Base-by-base conservation (phyloP, 2,329 filamentous ascomycete species). In the Fusarium newnesense region DNA sequence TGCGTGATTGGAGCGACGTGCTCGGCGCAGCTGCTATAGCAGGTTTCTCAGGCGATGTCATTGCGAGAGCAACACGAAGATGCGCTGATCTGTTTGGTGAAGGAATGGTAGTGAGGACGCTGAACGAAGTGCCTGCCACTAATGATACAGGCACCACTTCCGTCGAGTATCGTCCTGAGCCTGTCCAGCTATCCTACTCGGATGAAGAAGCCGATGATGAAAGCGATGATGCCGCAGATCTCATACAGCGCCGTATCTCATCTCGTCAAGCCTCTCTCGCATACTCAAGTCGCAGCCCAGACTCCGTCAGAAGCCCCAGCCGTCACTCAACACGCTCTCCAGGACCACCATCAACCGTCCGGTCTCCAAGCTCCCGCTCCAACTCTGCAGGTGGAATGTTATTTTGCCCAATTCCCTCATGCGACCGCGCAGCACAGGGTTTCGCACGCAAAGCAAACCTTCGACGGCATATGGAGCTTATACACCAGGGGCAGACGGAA, bases 1-100 rank as follows among this genome's bases (percentile, higher is more conserved):
- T 90, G 18, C 88, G 93, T 28, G 93, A 97, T 82, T 98, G 96
- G 96, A 93, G 91, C 74, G 94, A 97, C 74, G 88, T 98, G 4
- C 83, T 98, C 34, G 93, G 93, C 1, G 87, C 94, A 2, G 96
- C 96, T 6, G 88, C 93, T 0, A 83, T 97, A 56, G 89, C 89
- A 4, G 94, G 93, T 1, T 95, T 95, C 81, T 84, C 92, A 3
- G 81, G 85, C 0, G 81, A 84, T 2, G 92, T 91, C 2, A 82
- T 98, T 18, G 88, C 90, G 59, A 89, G 93, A 36, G 89, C 94
- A 1, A 88, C 92, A 4, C 86, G 91, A 77, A 88, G 96, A 54
- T 98, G 95, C 77, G 89, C 92, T 5, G 84, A 88, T 50, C 84
- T 97, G 0, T 97, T 98, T 75, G 88, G 87, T 0, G 89, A 96